A percentile compares a stretch with the other conserved stretches of the same genome.
phyloP scores from a whole-genome alignment of 1,139 yeast genomes.

The Suhomyces choctaworum region DNA sequence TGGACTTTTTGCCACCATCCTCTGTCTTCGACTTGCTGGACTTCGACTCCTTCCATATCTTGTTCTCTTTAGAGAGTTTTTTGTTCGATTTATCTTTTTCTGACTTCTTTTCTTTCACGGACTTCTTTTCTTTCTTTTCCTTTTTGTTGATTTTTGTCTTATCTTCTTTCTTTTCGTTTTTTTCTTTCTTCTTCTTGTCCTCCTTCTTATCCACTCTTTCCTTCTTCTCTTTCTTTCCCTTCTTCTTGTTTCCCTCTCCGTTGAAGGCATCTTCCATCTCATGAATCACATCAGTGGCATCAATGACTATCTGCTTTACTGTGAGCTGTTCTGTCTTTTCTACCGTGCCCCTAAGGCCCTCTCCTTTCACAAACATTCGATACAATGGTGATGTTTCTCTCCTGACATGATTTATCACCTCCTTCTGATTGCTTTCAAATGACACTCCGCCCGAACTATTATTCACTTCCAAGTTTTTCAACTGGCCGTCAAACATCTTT shows the following conservation, averaged over 20 bases:
- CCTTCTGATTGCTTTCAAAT: conserved; percentile 46
- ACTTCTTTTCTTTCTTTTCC: conserved; percentile 12
- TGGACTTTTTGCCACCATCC: conserved; percentile 10
- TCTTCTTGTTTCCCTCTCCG: conserved; percentile 9
- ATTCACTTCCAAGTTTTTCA: conserved; percentile 71
- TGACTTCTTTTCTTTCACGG: conserved; percentile 12
- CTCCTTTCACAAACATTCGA: conserved; percentile 81
- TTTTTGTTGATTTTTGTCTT: conserved; percentile 14
- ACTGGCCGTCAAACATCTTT: conserved; percentile 86
- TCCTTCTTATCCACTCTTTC: conserved; percentile 12
- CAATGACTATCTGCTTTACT: conserved; percentile 16
- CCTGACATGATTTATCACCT: conserved; percentile 41
- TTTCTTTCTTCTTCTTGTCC: conserved; percentile 10
- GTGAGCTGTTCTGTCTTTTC: conserved; percentile 34
- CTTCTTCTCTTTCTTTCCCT: conserved; percentile 12
- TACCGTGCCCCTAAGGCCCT: conserved; percentile 77
- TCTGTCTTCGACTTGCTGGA: conserved; percentile 10
- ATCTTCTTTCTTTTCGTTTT: conserved; percentile 11
- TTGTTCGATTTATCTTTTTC: conserved; percentile 12
- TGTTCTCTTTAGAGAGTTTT: conserved; percentile 12
- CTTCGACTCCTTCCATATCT: conserved; percentile 18
- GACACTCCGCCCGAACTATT: conserved; percentile 26
- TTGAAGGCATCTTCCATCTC: conserved; percentile 14
- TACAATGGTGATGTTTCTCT: conserved; percentile 62
- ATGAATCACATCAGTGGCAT: conserved; percentile 17